These are phyloP conservation scores for Amanita thiersii DNA, from an alignment of 768 basidiomycete genomes.

Conservation along the genomic window DNA sequence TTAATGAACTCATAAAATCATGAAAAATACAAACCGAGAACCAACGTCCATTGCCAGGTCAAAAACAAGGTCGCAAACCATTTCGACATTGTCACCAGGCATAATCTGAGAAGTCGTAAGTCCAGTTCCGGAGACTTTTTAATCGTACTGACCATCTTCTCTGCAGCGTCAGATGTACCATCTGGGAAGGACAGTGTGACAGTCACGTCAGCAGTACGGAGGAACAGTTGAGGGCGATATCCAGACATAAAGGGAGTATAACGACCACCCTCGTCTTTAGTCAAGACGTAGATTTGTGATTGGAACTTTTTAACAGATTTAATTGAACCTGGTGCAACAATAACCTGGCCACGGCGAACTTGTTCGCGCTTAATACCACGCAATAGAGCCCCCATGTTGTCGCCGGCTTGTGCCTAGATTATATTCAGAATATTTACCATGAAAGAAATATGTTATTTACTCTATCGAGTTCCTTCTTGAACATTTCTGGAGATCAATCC, in stretches of 20 bases:
- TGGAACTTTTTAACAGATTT: slow-evolving; percentile 93
- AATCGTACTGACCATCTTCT: slow-evolving; percentile 66
- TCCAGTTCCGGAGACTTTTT: background rate
- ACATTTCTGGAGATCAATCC: slow-evolving; percentile 67
- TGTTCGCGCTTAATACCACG: slow-evolving; percentile 98
- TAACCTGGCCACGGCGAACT: slow-evolving; percentile 86
- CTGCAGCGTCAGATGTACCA: slow-evolving; percentile 68
- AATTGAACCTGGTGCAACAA: slow-evolving; percentile 83
- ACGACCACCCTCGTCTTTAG: slow-evolving; percentile 45
- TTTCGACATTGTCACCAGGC: slow-evolving; percentile 97
- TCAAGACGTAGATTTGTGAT: slow-evolving; percentile 76
- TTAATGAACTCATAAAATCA: slow-evolving; percentile 5
- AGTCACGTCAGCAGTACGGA: slow-evolving; percentile 93
- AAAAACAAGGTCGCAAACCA: slow-evolving; percentile 74
- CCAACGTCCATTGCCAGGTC: slow-evolving; percentile 89
- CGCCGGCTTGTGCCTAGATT: slow-evolving; percentile 85
- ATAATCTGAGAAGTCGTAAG: slow-evolving; percentile 51
- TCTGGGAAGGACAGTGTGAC: slow-evolving; percentile 79
- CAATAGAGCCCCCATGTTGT: slow-evolving; percentile 97
- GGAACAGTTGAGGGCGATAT: slow-evolving; percentile 92
- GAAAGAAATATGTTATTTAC: slow-evolving; percentile 30
- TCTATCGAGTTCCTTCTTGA: slow-evolving; percentile 98
- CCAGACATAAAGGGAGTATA: slow-evolving; percentile 89
- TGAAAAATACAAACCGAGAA: slow-evolving; percentile 42
- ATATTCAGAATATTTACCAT: slow-evolving; percentile 3